These are phyloP conservation scores for Beauveria asiatica DNA, from an alignment of 2,329 filamentous ascomycete species.

Conservation along the genomic window DNA sequence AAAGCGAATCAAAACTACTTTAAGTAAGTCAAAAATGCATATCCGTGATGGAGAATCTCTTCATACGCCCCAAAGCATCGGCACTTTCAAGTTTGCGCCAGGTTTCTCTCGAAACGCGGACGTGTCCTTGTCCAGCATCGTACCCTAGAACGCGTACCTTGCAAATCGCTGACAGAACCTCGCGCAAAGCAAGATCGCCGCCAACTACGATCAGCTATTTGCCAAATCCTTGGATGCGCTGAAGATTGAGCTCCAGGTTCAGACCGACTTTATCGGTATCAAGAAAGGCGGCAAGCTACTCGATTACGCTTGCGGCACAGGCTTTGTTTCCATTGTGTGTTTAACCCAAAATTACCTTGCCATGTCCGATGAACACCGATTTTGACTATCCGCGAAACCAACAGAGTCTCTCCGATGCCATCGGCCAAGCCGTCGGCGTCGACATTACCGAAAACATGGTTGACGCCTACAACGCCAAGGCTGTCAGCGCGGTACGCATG, in stretches of 20 bases:
- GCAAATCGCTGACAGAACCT: background rate
- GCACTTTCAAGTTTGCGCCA: too few relatives aligned
- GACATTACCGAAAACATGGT: constrained; percentile 68
- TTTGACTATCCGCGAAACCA: background rate
- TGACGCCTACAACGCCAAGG: constrained; percentile 53
- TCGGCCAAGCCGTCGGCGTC: constrained; percentile 54
- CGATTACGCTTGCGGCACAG: constrained; percentile 71
- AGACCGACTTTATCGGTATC: constrained; percentile 53
- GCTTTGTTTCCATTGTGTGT: constrained; percentile 53
- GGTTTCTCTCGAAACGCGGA: too few relatives aligned
- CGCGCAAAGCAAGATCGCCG: constrained; percentile 20
- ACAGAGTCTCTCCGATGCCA: constrained; percentile 17
- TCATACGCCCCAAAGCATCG: background rate
- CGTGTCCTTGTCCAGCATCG: background rate
- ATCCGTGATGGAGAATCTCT: background rate
- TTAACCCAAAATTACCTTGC: too few relatives aligned
- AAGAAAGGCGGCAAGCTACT: constrained; percentile 44
- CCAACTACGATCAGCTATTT: constrained; percentile 41
- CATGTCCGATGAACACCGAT: too few relatives aligned
- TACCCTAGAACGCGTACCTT: background rate
- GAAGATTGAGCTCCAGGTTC: constrained; percentile 42
- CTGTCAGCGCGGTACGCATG: constrained; percentile 39
- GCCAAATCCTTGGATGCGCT: constrained; percentile 44
- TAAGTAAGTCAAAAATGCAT: constrained; percentile 27
- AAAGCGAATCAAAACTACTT: constrained; percentile 33